Base-by-base conservation (phyloP, 2,329 filamentous ascomycete species). In the Hypoxylon sp. region DNA sequence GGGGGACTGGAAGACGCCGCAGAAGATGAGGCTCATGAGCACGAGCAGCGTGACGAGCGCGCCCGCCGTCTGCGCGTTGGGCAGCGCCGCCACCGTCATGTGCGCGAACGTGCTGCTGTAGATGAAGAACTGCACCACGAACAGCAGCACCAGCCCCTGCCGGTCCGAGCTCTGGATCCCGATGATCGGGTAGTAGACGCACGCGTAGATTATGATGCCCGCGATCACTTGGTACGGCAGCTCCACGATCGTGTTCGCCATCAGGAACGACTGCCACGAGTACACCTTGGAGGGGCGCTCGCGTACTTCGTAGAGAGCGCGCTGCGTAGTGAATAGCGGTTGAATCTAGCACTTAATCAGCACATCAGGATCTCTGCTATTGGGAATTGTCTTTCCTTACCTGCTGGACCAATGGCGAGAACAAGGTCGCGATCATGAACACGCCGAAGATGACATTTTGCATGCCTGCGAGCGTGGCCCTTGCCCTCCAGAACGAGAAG, bases 261-360 rank as follows among this genome's bases (percentile, higher is more conserved):
- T 44, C 11, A 61, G 35, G 48, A 61, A 61, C 13, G 57, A 51
- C 30, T 53, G 57, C 57, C 57, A 61, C 1, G 57, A 61, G 48
- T 61, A 61, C 5, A 33, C 46, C 27, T 61, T 61, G 25, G 57
- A 61, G 10, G 57, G 57, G 7, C 57, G 57, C 48, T 61, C 57
- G 33, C 57, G 57, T n/a, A 61, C 57, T 44, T 61, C 57, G 46
- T 61, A 61, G 48, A 61, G 57, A 2, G 57, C 37, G 17, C 57
- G 57, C 22, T 61, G 57, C 25, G 57, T 61, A 11, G 57, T 61
- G 25, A 61, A 61, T 20, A 61, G 33, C 6, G 57, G 57, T 51
- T 61, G 57, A 11, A 61, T 61, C 57, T 61, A 27, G 2, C 25
- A 22, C 2, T 14, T 11, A 8, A 6, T 60, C 31, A 60, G 33